phyloP scores from a whole-genome alignment of 768 basidiomycete genomes.

The Russula sp. region DNA sequence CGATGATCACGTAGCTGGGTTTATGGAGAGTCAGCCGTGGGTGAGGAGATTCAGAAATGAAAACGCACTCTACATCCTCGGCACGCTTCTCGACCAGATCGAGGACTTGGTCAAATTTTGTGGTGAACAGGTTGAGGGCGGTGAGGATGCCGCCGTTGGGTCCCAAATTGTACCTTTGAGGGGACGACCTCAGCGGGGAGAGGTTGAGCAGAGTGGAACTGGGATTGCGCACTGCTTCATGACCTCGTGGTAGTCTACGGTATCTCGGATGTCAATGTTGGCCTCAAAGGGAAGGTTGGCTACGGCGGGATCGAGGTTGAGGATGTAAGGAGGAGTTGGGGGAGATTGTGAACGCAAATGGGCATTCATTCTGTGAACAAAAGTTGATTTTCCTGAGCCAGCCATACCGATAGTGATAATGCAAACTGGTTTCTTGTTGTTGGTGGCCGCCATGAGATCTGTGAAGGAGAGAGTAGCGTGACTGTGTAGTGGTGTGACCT shows the following conservation, averaged over 20 bases:
- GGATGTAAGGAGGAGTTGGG: slow-evolving; percentile 79
- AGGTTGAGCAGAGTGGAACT: slow-evolving; percentile 18
- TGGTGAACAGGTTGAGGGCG: slow-evolving; percentile 94
- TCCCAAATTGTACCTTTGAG: slow-evolving; percentile 85
- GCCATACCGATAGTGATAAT: slow-evolving; percentile 96
- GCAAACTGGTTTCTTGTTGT: slow-evolving; percentile 59
- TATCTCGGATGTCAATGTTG: slow-evolving; percentile 98
- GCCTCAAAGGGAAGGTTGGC: slow-evolving; percentile 86
- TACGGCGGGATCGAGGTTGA: slow-evolving; percentile 98
- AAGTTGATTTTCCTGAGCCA: slow-evolving; percentile 95
- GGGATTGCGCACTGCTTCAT: slow-evolving; percentile 91
- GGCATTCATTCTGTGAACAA: slow-evolving; percentile 92
- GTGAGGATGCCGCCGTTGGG: slow-evolving; percentile 98
- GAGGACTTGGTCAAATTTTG: slow-evolving; percentile 97
- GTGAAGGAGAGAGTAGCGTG: not conserved
- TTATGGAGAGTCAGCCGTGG: not conserved
- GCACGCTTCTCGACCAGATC: slow-evolving; percentile 86
- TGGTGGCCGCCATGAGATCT: not conserved
- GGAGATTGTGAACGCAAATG: slow-evolving; percentile 69
- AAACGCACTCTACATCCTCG: slow-evolving; percentile 76
- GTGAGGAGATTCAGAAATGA: not conserved
- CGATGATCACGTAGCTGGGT: slow-evolving; percentile 74
- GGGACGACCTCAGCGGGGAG: slow-evolving; percentile 8
- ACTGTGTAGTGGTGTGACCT: not conserved
- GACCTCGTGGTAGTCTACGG: slow-evolving; percentile 94